These are phyloP conservation scores for Candida albicans DNA, from an alignment of 1,139 yeast genomes.

Conservation along the genomic window DNA sequence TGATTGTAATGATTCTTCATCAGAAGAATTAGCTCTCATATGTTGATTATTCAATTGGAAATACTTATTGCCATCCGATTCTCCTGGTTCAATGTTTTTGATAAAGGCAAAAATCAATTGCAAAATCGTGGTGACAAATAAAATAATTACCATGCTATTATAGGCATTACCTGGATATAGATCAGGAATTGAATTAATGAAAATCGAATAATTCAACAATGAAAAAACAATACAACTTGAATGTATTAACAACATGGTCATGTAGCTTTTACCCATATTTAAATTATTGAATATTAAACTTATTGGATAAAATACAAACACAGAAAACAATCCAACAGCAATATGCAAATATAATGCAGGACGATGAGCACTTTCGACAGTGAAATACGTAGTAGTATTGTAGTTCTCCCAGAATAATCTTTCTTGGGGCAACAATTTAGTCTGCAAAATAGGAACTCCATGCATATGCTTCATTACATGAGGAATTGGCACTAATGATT, in stretches of 20 bases:
- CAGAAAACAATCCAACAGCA: slow-evolving; percentile 42
- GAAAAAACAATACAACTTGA: slow-evolving; percentile 48
- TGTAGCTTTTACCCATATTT: slow-evolving; percentile 51
- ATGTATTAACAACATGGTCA: slow-evolving; percentile 58
- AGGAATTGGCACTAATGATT: slow-evolving; percentile 33
- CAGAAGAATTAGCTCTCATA: slow-evolving; percentile 11
- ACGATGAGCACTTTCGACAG: slow-evolving; percentile 50
- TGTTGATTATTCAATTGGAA: slow-evolving; percentile 17
- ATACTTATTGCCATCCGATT: slow-evolving; percentile 10
- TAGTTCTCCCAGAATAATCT: slow-evolving; percentile 75
- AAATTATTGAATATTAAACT: slow-evolving; percentile 64
- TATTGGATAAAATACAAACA: slow-evolving; percentile 67
- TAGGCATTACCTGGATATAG: slow-evolving; percentile 81
- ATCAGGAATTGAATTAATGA: slow-evolving; percentile 57
- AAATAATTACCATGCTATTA: slow-evolving; percentile 59
- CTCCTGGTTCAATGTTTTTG: slow-evolving; percentile 10
- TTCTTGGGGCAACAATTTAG: slow-evolving; percentile 70
- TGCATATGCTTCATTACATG: slow-evolving; percentile 61
- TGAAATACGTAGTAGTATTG: slow-evolving; percentile 78
- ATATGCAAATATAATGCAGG: slow-evolving; percentile 62
- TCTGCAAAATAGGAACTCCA: slow-evolving; percentile 75
- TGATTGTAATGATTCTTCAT: slow-evolving; percentile 9
- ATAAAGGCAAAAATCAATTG: slow-evolving; percentile 54
- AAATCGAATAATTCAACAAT: slow-evolving; percentile 58
- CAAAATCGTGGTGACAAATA: slow-evolving; percentile 50